Conservation (phyloP, 257 asterid genomes). For the Solanum sejunctum region DNA sequence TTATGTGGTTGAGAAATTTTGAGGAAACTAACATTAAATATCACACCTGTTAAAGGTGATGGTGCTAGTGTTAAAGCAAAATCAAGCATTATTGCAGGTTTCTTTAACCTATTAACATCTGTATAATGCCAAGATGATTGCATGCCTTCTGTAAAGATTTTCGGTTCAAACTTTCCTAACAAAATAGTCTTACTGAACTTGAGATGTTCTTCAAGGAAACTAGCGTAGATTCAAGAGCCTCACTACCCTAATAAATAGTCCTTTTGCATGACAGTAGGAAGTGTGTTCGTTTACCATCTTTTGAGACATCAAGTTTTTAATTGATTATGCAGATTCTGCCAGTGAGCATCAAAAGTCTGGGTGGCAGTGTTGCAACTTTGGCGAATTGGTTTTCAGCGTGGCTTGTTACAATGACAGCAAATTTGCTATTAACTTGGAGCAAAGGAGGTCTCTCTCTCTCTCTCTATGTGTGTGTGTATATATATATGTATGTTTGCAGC, state of each 20-base stretch:
- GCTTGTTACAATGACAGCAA: constrained; percentile 63
- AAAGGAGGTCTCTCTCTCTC: constrained; percentile 49
- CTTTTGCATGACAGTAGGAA: background rate
- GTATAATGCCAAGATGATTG: background rate
- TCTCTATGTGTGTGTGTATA: background rate
- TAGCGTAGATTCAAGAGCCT: background rate
- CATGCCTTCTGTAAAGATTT: background rate
- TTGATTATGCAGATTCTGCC: constrained; percentile 66
- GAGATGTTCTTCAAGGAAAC: background rate
- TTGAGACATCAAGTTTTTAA: background rate
- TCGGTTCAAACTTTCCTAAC: background rate
- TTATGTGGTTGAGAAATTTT: background rate
- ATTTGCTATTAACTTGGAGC: constrained; percentile 80
- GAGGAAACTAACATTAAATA: background rate
- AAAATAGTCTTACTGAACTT: background rate
- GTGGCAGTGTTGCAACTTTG: constrained; percentile 85
- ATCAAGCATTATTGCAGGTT: background rate
- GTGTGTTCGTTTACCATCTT: background rate
- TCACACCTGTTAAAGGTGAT: background rate
- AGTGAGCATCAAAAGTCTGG: constrained; percentile 77
- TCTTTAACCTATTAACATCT: background rate
- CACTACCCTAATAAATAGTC: background rate
- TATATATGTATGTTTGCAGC: background rate
- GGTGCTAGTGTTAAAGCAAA: background rate
- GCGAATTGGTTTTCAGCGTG: constrained; percentile 81